Evolutionary conservation across 2,329 filamentous ascomycete genomes (phyloP), one percentile per base, ranked within the genome.

Genomic region (Pseudogymnoascus sp.): DNA sequence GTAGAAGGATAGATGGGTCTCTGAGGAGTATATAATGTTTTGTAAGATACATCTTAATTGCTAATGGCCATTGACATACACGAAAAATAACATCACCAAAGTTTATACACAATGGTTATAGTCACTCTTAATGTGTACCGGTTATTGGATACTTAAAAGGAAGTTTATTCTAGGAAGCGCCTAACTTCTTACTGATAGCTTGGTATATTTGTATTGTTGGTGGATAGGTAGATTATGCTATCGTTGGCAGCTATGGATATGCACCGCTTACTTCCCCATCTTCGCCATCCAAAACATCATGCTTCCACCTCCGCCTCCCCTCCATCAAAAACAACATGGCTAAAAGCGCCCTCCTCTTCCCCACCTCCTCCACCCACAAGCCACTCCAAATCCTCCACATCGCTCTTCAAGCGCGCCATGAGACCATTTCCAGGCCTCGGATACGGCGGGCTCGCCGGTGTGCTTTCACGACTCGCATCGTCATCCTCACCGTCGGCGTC

Each of bases 381-480:
- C 75, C 85, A 86, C 62, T 84, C 77, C 38, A 86, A 66, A 68
- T 88, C 85, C 25, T 83, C 79, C 16, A 77, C 77, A 65, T 86
- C 82, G 0, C 79, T 78, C 6, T 80, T 77, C 18, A 87, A 69
- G 22, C 77, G 73, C 6, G 69, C 66, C 71, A 73, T 79, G 28
- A 88, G 74, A 1, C 86, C 86, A 60, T 85, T 79, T 1, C 86
- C 86, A 6, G 85, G 76, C 64, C 80, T 81, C 0, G 85, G 85
- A 65, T 88, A 88, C 43, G 85, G 78, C 28, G 82, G 79, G 67
- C 85, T 84, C 50, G 81, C 80, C 36, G 77, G 75, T 54, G 84
- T 79, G 63, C 81, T 79, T n/a, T 75, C 73, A 54, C 71, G 64
- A 50, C 78, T 78, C 25, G 22, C 12, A 50, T 75, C 74, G 9